Percentiles rank a stretch among this genome's conserved stretches.
Conservation (phyloP, 371 early-diverging fungal genomes). For the Fennellomyces sp. region DNA sequence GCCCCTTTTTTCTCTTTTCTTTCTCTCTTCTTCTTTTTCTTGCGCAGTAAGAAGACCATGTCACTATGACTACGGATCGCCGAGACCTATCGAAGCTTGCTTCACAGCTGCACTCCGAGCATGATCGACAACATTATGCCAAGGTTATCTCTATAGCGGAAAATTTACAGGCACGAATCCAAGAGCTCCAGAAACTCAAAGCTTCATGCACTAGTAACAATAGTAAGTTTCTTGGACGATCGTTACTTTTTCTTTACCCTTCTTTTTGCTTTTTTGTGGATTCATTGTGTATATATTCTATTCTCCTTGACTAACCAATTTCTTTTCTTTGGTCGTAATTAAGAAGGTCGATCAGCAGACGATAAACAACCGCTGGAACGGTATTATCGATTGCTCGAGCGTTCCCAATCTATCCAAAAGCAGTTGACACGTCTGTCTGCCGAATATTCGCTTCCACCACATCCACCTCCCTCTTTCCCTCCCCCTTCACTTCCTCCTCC, state of each 20-base stretch:
- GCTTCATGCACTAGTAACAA: not conserved
- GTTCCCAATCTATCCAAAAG: slow-evolving; percentile 14
- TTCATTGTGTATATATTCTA: not conserved
- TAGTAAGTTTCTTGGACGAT: too few species aligned
- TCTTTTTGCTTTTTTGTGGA: too few species aligned
- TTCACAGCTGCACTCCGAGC: slow-evolving; percentile 8
- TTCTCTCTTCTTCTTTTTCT: not conserved
- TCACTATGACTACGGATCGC: not conserved
- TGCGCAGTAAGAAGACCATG: not conserved
- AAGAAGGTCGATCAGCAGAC: not conserved
- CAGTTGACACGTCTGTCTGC: slow-evolving; percentile 10
- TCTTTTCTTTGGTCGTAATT: not conserved
- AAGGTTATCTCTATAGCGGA: slow-evolving; percentile 19
- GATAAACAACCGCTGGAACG: slow-evolving; percentile 11
- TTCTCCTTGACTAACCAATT: not conserved
- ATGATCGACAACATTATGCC: slow-evolving; percentile 20
- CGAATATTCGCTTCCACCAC: slow-evolving; percentile 8
- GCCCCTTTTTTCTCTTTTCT: not conserved
- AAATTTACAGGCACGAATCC: slow-evolving; percentile 10
- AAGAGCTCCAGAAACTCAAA: slow-evolving; percentile 12
- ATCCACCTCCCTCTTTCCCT: slow-evolving; percentile 19
- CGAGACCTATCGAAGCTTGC: slow-evolving; percentile 3
- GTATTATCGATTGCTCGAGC: slow-evolving; percentile 18
- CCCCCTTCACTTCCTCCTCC: slow-evolving; percentile 11
- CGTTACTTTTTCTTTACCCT: too few species aligned